Conservation (phyloP, 2,329 filamentous ascomycete species). For the Remersonia thermophila region DNA sequence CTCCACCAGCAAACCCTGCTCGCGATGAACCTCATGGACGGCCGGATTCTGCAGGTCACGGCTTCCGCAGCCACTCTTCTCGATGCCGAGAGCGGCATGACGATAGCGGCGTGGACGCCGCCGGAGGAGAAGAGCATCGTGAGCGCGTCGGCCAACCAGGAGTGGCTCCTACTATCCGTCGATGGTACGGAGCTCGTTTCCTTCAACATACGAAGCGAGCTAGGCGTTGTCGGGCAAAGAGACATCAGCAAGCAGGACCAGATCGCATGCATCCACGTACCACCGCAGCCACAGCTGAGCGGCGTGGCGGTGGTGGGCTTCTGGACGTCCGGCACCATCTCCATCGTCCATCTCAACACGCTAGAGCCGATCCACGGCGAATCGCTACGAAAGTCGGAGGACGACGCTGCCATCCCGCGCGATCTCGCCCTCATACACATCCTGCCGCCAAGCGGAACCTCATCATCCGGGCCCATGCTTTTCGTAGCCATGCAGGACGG, state of each 20-base stretch:
- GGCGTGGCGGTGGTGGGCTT: slow-evolving; percentile 71
- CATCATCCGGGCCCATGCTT: slow-evolving; percentile 51
- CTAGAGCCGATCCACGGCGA: slow-evolving; percentile 52
- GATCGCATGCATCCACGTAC: slow-evolving; percentile 72
- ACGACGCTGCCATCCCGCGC: slow-evolving; percentile 68
- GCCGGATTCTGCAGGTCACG: slow-evolving; percentile 65
- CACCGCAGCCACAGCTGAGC: slow-evolving; percentile 40
- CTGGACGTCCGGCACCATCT: slow-evolving; percentile 72
- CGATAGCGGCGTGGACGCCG: slow-evolving; percentile 46
- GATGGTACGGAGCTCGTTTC: slow-evolving; percentile 62
- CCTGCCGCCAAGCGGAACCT: slow-evolving; percentile 44
- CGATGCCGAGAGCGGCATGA: slow-evolving; percentile 44
- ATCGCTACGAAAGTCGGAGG: slow-evolving; percentile 43
- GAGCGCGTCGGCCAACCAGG: slow-evolving; percentile 61
- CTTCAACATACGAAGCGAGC: slow-evolving; percentile 47
- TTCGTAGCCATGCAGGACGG: slow-evolving; percentile 90
- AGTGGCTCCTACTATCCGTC: slow-evolving; percentile 59
- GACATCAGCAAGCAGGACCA: slow-evolving; percentile 57
- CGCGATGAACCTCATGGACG: slow-evolving; percentile 50
- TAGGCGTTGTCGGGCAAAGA: slow-evolving; percentile 47
- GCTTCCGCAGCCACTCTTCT: slow-evolving; percentile 48
- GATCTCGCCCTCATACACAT: slow-evolving; percentile 71
- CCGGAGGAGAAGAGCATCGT: slow-evolving; percentile 50
- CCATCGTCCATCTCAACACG: slow-evolving; percentile 56
- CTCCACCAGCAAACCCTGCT: slow-evolving; percentile 63